Conservation (phyloP, 345 rosid genomes). For the Kandelia obovata region DNA sequence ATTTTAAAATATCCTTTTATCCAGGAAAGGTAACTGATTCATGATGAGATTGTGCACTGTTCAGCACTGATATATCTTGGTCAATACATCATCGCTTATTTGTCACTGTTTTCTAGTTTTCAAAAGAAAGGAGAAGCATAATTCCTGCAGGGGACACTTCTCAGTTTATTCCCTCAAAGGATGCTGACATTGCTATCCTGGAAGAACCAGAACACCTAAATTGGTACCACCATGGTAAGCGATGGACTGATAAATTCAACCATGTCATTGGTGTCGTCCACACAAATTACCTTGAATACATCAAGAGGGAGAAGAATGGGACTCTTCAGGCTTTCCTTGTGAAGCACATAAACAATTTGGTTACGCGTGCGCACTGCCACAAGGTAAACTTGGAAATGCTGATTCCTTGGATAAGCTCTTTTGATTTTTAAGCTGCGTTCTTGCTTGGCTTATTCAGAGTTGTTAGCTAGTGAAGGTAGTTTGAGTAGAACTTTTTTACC, state of each 20-base stretch:
- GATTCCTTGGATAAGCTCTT: not conserved
- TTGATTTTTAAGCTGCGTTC: not conserved
- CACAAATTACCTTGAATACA: slow-evolving; percentile 97
- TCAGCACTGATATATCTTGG: not conserved
- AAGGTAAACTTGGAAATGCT: slow-evolving; percentile 46
- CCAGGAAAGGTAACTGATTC: slow-evolving; percentile 78
- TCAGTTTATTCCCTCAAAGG: slow-evolving; percentile 76
- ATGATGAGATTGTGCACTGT: slow-evolving; percentile 10
- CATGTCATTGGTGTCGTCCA: slow-evolving; percentile 96
- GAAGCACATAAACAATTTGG: slow-evolving; percentile 90
- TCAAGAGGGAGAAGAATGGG: slow-evolving; percentile 94
- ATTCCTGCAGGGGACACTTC: slow-evolving; percentile 96
- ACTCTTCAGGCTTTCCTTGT: slow-evolving; percentile 92
- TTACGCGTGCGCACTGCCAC: slow-evolving; percentile 81
- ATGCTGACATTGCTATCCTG: slow-evolving; percentile 88
- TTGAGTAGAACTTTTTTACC: not conserved
- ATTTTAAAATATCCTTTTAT: slow-evolving; percentile 89
- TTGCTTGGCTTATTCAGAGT: not conserved
- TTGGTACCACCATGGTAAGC: slow-evolving; percentile 97
- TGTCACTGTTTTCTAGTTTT: slow-evolving; percentile 49
- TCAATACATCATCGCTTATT: slow-evolving; percentile 11
- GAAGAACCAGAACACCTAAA: slow-evolving; percentile 98
- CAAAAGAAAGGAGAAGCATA: slow-evolving; percentile 90
- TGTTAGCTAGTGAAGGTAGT: slow-evolving; percentile 1
- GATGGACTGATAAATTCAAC: slow-evolving; percentile 96